Base-by-base conservation (phyloP, 2,329 filamentous ascomycete genomes). In the Septoria linicola region DNA sequence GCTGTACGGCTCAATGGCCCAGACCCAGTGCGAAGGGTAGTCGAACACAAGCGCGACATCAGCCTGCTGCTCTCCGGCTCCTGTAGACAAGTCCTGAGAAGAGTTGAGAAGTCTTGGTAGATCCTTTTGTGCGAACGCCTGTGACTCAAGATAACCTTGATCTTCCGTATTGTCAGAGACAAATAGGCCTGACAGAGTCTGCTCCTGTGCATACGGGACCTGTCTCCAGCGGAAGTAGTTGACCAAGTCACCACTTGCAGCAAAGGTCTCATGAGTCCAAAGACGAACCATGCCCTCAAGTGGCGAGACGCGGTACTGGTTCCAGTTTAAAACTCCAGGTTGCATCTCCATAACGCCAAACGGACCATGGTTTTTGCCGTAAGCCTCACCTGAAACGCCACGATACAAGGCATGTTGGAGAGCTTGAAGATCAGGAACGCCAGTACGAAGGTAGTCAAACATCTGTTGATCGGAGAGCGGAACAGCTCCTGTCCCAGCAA, bases 341-440 rank as follows among this genome's bases (percentile, higher is more conserved):
- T 62, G 52, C 60, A 59, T 58, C 13, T 61, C 58, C 60, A 62
- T 61, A 5, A 62, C 58, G 8, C 60, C 60, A 17, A 59, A 59
- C 0, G 60, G 57, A 6, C 60, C 60, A 5, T 50, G 30, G 7
- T 52, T 54, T 6, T 49, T 27, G 1, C 27, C 49, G 30, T 59
- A 59, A 3, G 51, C 58, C 16, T 55, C 49, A 8, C 58, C 60
- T 14, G 58, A 56, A 0, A 62, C 42, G 23, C 58, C 58, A 16
- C 58, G 54, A 27, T 62, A 62, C 2, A 58, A 11, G 2, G 50
- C 59, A 16, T 62, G 59, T 10, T 52, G 50, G 8, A 62, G 32
- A 8, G 54, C 47, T 46, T 62, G 59, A 2, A 60, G 23, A 40
- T 62, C 59, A 11, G 58, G 59, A 1, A 59, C 44, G 3, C 59